Percentiles rank a stretch among this genome's conserved stretches.
Evolutionary conservation across 2,329 filamentous ascomycete species (phyloP).

Genomic region (Blastomyces emzantsi): DNA sequence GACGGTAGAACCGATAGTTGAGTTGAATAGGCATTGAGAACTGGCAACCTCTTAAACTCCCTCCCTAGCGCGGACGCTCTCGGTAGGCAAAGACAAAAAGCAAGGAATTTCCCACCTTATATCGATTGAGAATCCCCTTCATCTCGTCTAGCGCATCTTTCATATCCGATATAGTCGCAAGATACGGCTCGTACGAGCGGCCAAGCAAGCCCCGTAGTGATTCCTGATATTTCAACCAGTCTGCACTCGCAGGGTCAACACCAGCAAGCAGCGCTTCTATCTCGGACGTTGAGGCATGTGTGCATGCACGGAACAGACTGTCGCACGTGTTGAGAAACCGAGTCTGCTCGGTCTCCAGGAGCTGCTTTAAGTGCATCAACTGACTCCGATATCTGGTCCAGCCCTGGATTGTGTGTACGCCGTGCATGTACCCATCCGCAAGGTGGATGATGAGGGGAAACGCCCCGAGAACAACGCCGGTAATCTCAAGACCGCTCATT

Average conservation of each 20-base stretch:
- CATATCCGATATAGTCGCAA: not conserved
- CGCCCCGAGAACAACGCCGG: slow-evolving; percentile 16
- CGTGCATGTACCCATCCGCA: slow-evolving; percentile 14
- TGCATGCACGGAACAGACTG: slow-evolving; percentile 2
- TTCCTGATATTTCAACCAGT: not conserved
- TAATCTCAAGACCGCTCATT: slow-evolving; percentile 18
- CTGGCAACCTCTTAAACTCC: not conserved
- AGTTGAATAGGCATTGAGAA: too few species aligned
- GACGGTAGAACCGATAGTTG: not conserved
- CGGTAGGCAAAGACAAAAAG: not conserved
- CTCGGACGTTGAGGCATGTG: not conserved
- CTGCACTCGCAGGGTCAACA: not conserved
- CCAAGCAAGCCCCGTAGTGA: not conserved
- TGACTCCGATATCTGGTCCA: slow-evolving; percentile 5
- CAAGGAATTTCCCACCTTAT: not conserved
- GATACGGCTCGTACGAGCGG: not conserved
- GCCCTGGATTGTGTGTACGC: slow-evolving; percentile 7
- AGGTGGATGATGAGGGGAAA: slow-evolving; percentile 16
- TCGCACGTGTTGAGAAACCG: slow-evolving; percentile 11
- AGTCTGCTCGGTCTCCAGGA: slow-evolving; percentile 1
- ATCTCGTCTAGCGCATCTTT: not conserved
- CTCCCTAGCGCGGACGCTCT: not conserved
- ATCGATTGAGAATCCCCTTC: not conserved
- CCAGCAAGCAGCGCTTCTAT: not conserved
- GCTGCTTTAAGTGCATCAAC: slow-evolving; percentile 3